Conservation (phyloP, 176 grass and related monocot genomes). For the Aegilops bicornis region DNA sequence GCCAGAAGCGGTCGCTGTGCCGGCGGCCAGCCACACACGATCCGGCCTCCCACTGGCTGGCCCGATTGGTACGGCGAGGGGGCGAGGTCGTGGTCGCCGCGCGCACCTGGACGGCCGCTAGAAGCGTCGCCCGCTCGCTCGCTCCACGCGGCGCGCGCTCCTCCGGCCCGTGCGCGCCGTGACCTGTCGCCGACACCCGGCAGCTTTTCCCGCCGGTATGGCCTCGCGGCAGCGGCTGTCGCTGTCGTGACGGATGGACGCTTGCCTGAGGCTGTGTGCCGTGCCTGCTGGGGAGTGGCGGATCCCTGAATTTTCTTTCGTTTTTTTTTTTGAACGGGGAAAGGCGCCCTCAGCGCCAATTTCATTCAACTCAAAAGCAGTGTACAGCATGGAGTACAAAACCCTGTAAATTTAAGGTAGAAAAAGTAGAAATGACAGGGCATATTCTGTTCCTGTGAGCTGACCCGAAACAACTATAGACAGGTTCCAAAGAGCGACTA, state of each 20-base stretch:
- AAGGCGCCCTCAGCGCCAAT: no score
- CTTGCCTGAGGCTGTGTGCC: not conserved
- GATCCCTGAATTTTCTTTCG: not conserved
- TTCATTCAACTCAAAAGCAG: no score
- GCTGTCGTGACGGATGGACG: not conserved
- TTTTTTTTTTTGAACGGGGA: no score
- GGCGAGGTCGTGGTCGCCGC: not conserved
- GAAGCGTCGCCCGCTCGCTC: conserved; percentile 37
- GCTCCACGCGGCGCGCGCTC: conserved; percentile 7
- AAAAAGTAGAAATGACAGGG: no score
- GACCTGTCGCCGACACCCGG: conserved; percentile 25
- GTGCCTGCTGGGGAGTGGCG: not conserved
- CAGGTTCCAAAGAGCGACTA: no score
- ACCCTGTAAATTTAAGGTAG: no score
- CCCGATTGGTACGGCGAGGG: not conserved
- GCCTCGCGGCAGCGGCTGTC: not conserved
- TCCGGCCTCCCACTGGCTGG: not conserved
- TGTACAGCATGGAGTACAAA: no score
- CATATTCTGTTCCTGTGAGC: no score
- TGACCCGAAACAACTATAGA: no score
- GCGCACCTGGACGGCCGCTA: conserved; percentile 40
- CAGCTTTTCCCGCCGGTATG: not conserved
- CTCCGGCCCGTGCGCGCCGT: not conserved
- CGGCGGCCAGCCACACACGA: conserved; percentile 22
- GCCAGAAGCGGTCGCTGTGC: not conserved